Percentiles rank a stretch among this genome's conserved stretches.
Conservation (phyloP, 2,329 filamentous ascomycete genomes). For the Fusarium sp. region DNA sequence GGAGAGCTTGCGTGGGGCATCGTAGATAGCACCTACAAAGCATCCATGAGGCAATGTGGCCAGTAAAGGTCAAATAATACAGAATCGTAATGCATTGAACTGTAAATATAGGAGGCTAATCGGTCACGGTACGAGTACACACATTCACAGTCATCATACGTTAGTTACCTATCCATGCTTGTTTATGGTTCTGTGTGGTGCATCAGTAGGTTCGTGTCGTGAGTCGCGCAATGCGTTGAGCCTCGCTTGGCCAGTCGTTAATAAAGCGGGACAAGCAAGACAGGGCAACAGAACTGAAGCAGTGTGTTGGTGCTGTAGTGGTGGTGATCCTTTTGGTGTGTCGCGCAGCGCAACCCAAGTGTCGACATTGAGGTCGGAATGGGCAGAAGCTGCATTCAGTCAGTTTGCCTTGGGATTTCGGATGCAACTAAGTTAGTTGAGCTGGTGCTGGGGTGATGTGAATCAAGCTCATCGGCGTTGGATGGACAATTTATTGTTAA, state of each 20-base stretch:
- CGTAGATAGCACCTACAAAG: neutral
- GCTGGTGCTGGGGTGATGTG: slow-evolving; percentile 18
- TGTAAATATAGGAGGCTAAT: neutral
- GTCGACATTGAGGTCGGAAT: slow-evolving; percentile 23
- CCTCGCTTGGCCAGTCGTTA: slow-evolving; percentile 16
- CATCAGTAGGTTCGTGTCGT: slow-evolving; percentile 18
- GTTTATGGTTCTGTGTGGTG: slow-evolving; percentile 11
- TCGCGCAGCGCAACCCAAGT: slow-evolving; percentile 33
- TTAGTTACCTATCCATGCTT: neutral
- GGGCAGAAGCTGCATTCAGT: slow-evolving; percentile 12
- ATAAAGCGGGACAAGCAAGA: slow-evolving; percentile 32
- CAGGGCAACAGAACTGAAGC: neutral
- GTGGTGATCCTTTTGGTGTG: slow-evolving; percentile 18
- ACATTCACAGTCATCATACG: slow-evolving; percentile 13
- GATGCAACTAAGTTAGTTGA: neutral
- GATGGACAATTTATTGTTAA: slow-evolving; percentile 21
- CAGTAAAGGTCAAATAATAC: slow-evolving; percentile 2
- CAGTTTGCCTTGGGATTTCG: neutral
- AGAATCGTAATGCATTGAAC: neutral
- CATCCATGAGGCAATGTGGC: slow-evolving; percentile 22
- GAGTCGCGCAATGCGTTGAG: slow-evolving; percentile 24
- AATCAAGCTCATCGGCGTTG: slow-evolving; percentile 33
- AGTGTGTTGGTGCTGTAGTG: neutral
- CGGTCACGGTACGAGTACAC: neutral
- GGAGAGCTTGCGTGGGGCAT: slow-evolving; percentile 19